Conservation (phyloP, 331 rosid species). For the Malus hybrid region DNA sequence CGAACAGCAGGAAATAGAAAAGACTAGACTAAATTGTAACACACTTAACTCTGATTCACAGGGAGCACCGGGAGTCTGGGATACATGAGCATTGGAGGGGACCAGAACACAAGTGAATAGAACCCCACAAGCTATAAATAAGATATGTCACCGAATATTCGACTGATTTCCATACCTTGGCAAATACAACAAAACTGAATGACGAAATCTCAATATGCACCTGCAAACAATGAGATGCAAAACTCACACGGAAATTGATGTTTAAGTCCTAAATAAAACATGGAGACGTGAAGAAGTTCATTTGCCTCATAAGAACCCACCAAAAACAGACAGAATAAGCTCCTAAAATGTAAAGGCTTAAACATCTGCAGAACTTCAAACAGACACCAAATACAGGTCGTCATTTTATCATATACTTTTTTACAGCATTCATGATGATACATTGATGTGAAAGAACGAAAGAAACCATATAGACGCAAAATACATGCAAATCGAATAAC, state of each 20-base stretch:
- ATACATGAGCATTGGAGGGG: too few species aligned
- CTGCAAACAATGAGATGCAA: not conserved
- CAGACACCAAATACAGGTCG: not conserved
- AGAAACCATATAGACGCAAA: too few species aligned
- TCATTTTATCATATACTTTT: too few species aligned
- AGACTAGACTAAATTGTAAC: too few species aligned
- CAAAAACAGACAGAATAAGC: not conserved
- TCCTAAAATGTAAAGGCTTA: not conserved
- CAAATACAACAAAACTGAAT: not conserved
- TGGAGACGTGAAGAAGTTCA: not conserved
- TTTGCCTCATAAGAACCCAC: not conserved
- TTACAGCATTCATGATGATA: not conserved
- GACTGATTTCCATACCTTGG: not conserved
- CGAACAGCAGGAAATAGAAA: too few species aligned
- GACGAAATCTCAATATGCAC: not conserved
- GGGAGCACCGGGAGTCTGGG: too few species aligned
- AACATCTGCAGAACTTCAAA: not conserved
- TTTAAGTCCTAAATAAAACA: not conserved
- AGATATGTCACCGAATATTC: too few species aligned
- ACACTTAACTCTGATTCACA: too few species aligned
- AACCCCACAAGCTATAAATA: too few species aligned
- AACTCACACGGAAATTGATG: not conserved
- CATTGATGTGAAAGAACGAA: too few species aligned
- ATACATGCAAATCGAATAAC: too few species aligned
- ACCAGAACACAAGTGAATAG: too few species aligned